These are phyloP conservation scores for Clonostachys byssicola DNA, from an alignment of 2,329 filamentous ascomycete species.

Conservation along the genomic window DNA sequence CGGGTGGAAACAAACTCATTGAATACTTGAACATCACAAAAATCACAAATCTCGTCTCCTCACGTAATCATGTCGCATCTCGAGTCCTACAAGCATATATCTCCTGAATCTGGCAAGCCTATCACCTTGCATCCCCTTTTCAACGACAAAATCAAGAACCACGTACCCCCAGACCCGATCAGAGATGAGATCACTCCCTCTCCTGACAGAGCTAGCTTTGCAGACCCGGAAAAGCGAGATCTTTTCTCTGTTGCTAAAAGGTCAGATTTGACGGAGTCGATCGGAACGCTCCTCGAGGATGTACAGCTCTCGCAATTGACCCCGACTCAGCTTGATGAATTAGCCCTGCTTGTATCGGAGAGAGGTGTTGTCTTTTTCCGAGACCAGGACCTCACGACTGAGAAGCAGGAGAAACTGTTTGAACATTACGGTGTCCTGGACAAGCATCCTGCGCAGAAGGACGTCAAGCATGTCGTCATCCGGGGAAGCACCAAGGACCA, in stretches of 20 bases:
- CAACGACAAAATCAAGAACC: slow-evolving; percentile 36
- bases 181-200: slow-evolving; percentile 14
- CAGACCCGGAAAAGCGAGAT: slow-evolving; percentile 37
- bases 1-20: no score
- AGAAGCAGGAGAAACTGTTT: slow-evolving; percentile 33
- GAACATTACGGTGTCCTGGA: slow-evolving; percentile 71
- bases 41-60: background rate
- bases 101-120: slow-evolving; percentile 41
- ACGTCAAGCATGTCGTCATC: slow-evolving; percentile 32
- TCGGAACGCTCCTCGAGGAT: slow-evolving; percentile 27
- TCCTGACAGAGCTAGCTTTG: slow-evolving; percentile 28
- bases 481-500: slow-evolving; percentile 38
- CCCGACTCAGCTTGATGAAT: slow-evolving; percentile 47
- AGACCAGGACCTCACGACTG: slow-evolving; percentile 61
- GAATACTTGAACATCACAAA: no score
- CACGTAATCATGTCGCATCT: slow-evolving; percentile 15
- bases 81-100: slow-evolving; percentile 40
- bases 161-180: slow-evolving; percentile 30
- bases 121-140: slow-evolving; percentile 39
- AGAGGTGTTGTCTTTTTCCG: slow-evolving; percentile 77
- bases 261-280: slow-evolving; percentile 30
- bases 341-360: slow-evolving; percentile 70
- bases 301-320: slow-evolving; percentile 39
- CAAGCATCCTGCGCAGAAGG: slow-evolving; percentile 54
- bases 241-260: slow-evolving; percentile 30